Evolutionary conservation across 2,329 filamentous ascomycete genomes (phyloP), one percentile per base, ranked within the genome.

Genomic region (Claviceps sp.): DNA sequence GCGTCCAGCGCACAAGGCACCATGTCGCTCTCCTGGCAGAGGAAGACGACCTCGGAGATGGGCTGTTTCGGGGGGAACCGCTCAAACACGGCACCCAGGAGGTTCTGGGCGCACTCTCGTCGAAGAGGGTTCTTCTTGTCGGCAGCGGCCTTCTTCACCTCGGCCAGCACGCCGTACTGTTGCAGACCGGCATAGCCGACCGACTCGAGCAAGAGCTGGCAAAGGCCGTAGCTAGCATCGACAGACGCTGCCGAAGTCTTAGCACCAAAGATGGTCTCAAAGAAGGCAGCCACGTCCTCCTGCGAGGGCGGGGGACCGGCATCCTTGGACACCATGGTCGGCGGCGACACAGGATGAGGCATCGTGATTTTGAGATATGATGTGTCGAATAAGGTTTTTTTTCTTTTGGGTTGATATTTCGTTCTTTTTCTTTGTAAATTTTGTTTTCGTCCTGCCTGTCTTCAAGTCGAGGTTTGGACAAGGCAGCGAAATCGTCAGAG

Each of bases 71-170:
- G 74, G 46, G 89, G 87, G 63, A 97, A 86, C 42, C 86, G 83
- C 74, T 98, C 93, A 62, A 97, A 91, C 47, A 98, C 75, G 51
- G 94, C 91, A 53, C 94, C 93, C 24, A 97, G 78, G 43, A 95
- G 84, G 67, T 96, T 94, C 81, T 97, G 94, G 58, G 90, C 86
- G 63, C 89, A 89, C 72, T 98, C 93, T 61, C 91, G 80, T 60
- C 80, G 81, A 41, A 85, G 77, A 16, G 85, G 85, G 68, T 84
- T 90, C 77, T 98, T 98, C 82, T 97, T 98, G 72, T 97, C 89
- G 60, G 76, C 72, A 4, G 91, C 89, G 40, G 87, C 88, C 76
- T 95, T 80, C 64, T 75, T 78, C 56, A 81, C 58, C 64, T 79
- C 76, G 60, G 71, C 66, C 30, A 81, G 62, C 57, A 82, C 64